Evolutionary conservation across 805 yeast genomes (phyloP).

Genomic region (Candida tibetensis): DNA sequence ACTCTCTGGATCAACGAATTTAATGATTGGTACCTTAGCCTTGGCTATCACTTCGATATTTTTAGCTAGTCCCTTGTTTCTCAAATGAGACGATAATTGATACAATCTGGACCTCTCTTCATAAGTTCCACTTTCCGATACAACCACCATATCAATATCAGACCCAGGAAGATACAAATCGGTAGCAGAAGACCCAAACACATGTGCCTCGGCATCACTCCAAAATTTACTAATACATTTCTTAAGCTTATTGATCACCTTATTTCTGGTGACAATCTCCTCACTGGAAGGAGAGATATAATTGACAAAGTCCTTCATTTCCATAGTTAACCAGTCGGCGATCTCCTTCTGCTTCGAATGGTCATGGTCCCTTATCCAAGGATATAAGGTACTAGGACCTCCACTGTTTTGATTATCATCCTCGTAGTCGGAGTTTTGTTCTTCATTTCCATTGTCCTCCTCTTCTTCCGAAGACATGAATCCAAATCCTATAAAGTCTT

Average conservation of each 20-base stretch:
- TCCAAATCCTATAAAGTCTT: constrained; percentile 57
- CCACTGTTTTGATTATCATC: constrained; percentile 7
- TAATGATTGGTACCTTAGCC: constrained; percentile 92
- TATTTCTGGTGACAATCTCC: constrained; percentile 68
- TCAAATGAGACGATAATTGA: constrained; percentile 67
- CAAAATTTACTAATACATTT: constrained; percentile 54
- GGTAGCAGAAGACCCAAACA: constrained; percentile 93
- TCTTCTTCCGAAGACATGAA: constrained; percentile 44
- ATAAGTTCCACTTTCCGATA: constrained; percentile 56
- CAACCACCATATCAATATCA: constrained; percentile 90
- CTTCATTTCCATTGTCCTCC: constrained; percentile 20
- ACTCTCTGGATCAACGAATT: constrained; percentile 72
- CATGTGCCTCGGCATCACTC: constrained; percentile 77
- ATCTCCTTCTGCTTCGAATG: constrained; percentile 75
- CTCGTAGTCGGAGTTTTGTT: constrained; percentile 22
- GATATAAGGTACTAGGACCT: constrained; percentile 37
- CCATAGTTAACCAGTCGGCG: constrained; percentile 83
- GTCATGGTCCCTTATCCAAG: constrained; percentile 79
- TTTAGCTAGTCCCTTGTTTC: constrained; percentile 59
- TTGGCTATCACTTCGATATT: constrained; percentile 82
- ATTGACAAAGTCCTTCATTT: constrained; percentile 77
- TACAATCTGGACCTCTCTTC: constrained; percentile 67
- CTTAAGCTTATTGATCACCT: constrained; percentile 59
- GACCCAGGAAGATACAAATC: constrained; percentile 92
- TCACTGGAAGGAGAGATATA: constrained; percentile 80